phyloP scores from a whole-genome alignment of 1,284 basidiomycete genomes.

The Heterobasidion annosum region DNA sequence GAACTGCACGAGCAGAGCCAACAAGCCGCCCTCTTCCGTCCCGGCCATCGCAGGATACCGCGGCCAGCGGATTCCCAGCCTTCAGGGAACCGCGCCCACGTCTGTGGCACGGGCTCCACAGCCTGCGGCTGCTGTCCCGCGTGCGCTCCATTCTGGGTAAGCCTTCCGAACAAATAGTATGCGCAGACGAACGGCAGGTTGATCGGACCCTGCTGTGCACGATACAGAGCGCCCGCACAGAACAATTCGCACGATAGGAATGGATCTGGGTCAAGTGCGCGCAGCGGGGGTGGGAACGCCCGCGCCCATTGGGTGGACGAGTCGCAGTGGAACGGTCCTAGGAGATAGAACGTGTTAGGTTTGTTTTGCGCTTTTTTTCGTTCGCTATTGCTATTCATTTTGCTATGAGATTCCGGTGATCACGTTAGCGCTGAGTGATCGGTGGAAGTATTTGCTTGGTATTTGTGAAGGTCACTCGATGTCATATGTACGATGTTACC shows the following conservation, averaged over 20 bases:
- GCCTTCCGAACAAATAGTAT: background rate
- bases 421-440: too few relatives aligned
- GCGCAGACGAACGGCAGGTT: background rate
- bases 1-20: background rate
- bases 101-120: background rate
- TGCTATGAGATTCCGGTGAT: too few relatives aligned
- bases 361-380: background rate
- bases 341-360: background rate
- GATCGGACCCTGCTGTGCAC: background rate
- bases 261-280: background rate
- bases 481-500: background rate
- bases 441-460: too few relatives aligned
- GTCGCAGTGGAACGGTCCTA: slow-evolving; percentile 1
- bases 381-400: background rate
- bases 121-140: too few relatives aligned
- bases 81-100: background rate
- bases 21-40: background rate
- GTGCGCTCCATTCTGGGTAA: background rate
- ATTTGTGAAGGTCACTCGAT: background rate
- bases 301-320: slow-evolving; percentile 3
- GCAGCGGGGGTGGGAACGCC: background rate
- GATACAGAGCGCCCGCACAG: background rate
- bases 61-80: background rate
- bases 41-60: background rate
- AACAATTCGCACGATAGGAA: background rate